phyloP scores from a whole-genome alignment of 2,329 filamentous ascomycete genomes.

The Pestalotiopsis fici region DNA sequence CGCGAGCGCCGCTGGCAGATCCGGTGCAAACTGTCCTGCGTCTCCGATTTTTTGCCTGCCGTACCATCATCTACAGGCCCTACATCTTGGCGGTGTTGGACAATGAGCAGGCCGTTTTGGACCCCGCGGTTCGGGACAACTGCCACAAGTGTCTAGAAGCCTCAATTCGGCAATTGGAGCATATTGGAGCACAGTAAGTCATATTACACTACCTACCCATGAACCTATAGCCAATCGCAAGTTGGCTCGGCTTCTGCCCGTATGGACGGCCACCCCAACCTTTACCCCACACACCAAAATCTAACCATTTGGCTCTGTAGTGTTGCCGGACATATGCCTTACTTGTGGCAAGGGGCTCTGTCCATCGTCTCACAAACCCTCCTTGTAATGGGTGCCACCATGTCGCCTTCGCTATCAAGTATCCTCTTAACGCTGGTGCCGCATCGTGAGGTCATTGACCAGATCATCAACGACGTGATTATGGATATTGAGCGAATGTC shows the following conservation, averaged over 20 bases:
- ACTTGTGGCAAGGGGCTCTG: slow-evolving; percentile 82
- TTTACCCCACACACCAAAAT: slow-evolving; percentile 20
- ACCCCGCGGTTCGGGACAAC: slow-evolving; percentile 73
- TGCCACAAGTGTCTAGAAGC: slow-evolving; percentile 83
- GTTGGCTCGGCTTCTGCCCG: neutral
- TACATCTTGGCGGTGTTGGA: slow-evolving; percentile 81
- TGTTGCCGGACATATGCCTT: slow-evolving; percentile 81
- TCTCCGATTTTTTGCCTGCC: slow-evolving; percentile 80
- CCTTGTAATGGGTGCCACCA: slow-evolving; percentile 81
- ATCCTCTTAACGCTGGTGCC: slow-evolving; percentile 62
- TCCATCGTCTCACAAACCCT: slow-evolving; percentile 82
- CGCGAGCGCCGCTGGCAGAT: slow-evolving; percentile 65
- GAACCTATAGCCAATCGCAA: neutral
- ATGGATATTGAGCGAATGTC: slow-evolving; percentile 75
- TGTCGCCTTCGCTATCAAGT: slow-evolving; percentile 71
- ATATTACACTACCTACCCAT: neutral
- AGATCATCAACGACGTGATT: slow-evolving; percentile 77
- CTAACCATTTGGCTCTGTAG: slow-evolving; percentile 45
- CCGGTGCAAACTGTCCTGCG: slow-evolving; percentile 79
- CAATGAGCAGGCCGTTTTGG: slow-evolving; percentile 71
- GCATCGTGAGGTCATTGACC: slow-evolving; percentile 64
- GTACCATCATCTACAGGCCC: slow-evolving; percentile 83
- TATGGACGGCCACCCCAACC: neutral
- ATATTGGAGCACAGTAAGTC: slow-evolving; percentile 74
- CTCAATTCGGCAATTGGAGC: slow-evolving; percentile 76